Evolutionary conservation across 2,329 filamentous ascomycete genomes (phyloP), one percentile per base, ranked within the genome.

Genomic region (Fusarium buxicola): DNA sequence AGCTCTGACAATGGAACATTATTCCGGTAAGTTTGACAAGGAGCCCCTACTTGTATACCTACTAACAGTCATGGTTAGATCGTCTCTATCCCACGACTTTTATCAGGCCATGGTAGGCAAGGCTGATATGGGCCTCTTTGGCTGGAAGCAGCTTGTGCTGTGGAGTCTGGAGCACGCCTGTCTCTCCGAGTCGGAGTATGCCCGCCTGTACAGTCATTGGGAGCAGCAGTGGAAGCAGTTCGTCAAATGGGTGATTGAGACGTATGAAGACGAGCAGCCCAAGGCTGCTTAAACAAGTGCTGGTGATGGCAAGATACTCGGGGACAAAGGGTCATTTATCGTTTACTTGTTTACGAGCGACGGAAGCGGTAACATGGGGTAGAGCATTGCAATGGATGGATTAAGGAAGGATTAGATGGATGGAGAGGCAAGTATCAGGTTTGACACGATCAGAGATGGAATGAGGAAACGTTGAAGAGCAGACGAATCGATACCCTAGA

Each of bases 1-100:
- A 92, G 87, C 69, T 90, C 88, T 18, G 90, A 93, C 69, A 92
- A 93, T 62, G 89, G 89, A 7, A 89, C 89, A 0, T 78, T 92
- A 0, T 92, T 92, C 72, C 82, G 82, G 88, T 90, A 72, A 66
- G 79, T 67, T 16, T n/a, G 8, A 21, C 21, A 12, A 8, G 8
- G 15, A 38, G 16, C 24, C 4, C 15, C 13, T 1, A 2, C 9
- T 11, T 7, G 9, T 7, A 15, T 3, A 8, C 11, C n/a, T 21
- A 48, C 32, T 63, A 57, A 63, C 9, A 7, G 25, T 27, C 8
- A 4, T 12, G 5, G 36, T 48, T 55, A 91, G 88, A 62, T 91
- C 89, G 12, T 87, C 87, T 2, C 81, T 92, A 38, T 89, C 88
- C 1, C 89, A 92, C 64, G 90, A 93, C 70, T 92, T 92, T 71